Base-by-base conservation (phyloP, 495 filamentous ascomycete species). In the Lophiotrema nucula region DNA sequence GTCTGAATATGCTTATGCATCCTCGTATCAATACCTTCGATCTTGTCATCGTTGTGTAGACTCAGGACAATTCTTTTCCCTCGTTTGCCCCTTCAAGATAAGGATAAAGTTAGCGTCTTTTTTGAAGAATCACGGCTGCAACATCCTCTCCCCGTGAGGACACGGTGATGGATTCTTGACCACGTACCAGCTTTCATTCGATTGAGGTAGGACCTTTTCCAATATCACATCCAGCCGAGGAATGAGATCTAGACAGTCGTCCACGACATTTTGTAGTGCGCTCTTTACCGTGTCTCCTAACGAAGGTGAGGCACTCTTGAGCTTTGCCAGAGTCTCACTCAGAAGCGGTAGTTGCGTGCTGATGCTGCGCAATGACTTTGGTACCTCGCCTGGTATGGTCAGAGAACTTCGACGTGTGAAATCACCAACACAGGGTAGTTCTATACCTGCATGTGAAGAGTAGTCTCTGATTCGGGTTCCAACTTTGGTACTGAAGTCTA, bases 271-370 rank as follows among this genome's bases (percentile, higher is more conserved):
- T 18, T 31, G 1, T n/a, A 59, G 56, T 5, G 47, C 56, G 4
- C 23, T 24, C 15, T 2, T 37, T 3, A 38, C 28, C 25, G 16
- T 24, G 21, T 59, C 46, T 4, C 35, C 4, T 19, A 59, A n/a
- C 11, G 35, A 53, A 4, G 1, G 18, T 3, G 47, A 2, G 19
- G 43, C 51, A 22, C 21, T 52, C n/a, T 56, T 56, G 13, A 51
- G n/a, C 23, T 62, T 43, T 38, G 25, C 1, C 24, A 56, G 51
- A 22, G 52, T 56, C 21, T 21, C 37, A 42, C 6, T 16, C 16
- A 62, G 25, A 25, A 62, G n/a, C 2, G 58, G 58, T 21, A 62
- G 27, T 37, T 56, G 51, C 27, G 33, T 45, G 16, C 56, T 56
- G 44, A 62, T 3, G 13, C 51, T 35, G 22, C 52, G 51, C 44